Percentiles rank a stretch among this genome's conserved stretches.
Conservation (phyloP, 331 rosid species). For the Prunus yedoensis region DNA sequence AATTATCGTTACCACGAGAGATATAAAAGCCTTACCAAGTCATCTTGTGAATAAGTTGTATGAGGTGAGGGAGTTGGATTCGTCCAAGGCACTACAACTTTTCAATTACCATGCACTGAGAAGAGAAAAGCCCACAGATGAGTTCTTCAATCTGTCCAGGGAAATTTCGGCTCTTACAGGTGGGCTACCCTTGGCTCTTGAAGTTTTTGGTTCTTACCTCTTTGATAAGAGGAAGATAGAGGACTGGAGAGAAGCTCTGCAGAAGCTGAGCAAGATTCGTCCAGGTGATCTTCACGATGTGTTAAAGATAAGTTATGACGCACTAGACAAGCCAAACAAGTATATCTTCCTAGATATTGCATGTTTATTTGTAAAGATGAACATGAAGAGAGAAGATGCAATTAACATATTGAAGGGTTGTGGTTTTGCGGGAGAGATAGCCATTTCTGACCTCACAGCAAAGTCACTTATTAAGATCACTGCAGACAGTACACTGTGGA, state of each 20-base stretch:
- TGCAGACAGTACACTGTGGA: constrained; percentile 32
- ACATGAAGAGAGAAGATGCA: constrained; percentile 40
- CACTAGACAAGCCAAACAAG: constrained; percentile 40
- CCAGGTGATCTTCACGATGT: constrained; percentile 49
- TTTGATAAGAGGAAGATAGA: constrained; percentile 39
- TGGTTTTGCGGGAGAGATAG: constrained; percentile 48
- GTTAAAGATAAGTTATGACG: constrained; percentile 51
- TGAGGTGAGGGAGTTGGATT: constrained; percentile 48
- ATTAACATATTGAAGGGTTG: constrained; percentile 56
- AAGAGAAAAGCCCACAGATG: constrained; percentile 36
- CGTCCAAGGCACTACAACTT: constrained; percentile 39
- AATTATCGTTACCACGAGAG: constrained; percentile 51
- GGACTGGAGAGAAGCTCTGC: constrained; percentile 50
- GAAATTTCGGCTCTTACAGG: constrained; percentile 54
- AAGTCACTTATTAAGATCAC: constrained; percentile 55
- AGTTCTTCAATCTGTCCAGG: constrained; percentile 23
- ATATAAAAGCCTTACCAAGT: constrained; percentile 16
- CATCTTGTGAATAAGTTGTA: constrained; percentile 28
- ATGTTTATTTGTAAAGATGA: constrained; percentile 50
- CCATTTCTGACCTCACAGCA: constrained; percentile 30
- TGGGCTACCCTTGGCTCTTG: constrained; percentile 63
- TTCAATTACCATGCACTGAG: constrained; percentile 55
- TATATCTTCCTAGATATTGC: constrained; percentile 63
- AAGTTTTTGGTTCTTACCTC: constrained; percentile 61
- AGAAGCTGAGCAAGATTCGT: constrained; percentile 40